Percentiles rank a stretch among this genome's conserved stretches.
Evolutionary conservation across 2,329 filamentous ascomycete genomes (phyloP).

Genomic region (Ceratocystis cubensis): DNA sequence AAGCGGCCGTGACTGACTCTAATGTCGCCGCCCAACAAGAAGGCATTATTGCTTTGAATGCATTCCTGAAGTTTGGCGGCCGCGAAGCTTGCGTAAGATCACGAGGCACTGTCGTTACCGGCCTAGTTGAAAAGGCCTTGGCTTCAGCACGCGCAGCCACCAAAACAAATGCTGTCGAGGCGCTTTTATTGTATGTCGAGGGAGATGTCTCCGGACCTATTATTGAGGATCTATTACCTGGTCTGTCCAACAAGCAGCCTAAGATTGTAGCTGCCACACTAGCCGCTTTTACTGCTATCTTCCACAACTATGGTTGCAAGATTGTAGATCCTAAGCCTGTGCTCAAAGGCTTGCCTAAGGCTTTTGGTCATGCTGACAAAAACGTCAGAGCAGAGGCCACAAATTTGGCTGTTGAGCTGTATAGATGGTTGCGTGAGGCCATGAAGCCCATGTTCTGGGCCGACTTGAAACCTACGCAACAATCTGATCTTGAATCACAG

Average conservation of each 20-base stretch:
- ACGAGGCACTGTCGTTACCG: slow-evolving; percentile 57
- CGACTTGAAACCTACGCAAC: slow-evolving; percentile 89
- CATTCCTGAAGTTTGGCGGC: slow-evolving; percentile 85
- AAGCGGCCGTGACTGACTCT: slow-evolving; percentile 80
- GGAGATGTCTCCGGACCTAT: slow-evolving; percentile 74
- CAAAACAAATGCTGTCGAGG: slow-evolving; percentile 77
- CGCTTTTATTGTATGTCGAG: slow-evolving; percentile 78
- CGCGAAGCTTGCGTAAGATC: slow-evolving; percentile 67
- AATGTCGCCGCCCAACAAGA: slow-evolving; percentile 97
- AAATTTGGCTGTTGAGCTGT: slow-evolving; percentile 82
- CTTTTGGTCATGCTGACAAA: slow-evolving; percentile 93
- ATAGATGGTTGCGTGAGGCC: slow-evolving; percentile 90
- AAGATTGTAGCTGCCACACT: slow-evolving; percentile 68
- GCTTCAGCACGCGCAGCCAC: slow-evolving; percentile 76
- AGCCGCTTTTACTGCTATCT: slow-evolving; percentile 66
- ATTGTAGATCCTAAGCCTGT: slow-evolving; percentile 85
- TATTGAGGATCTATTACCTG: slow-evolving; percentile 78
- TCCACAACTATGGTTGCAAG: slow-evolving; percentile 91
- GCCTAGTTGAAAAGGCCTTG: slow-evolving; percentile 84
- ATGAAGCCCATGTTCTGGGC: slow-evolving; percentile 98
- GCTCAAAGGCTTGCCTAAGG: slow-evolving; percentile 76
- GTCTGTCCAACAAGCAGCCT: slow-evolving; percentile 75
- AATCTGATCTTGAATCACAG: slow-evolving; percentile 81
- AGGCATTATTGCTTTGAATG: slow-evolving; percentile 72
- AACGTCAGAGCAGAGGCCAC: slow-evolving; percentile 93